Evolutionary conservation across 2,329 filamentous ascomycete species (phyloP), one percentile per base, ranked within the genome.

Genomic region (Allantophomopsis lycopodina): DNA sequence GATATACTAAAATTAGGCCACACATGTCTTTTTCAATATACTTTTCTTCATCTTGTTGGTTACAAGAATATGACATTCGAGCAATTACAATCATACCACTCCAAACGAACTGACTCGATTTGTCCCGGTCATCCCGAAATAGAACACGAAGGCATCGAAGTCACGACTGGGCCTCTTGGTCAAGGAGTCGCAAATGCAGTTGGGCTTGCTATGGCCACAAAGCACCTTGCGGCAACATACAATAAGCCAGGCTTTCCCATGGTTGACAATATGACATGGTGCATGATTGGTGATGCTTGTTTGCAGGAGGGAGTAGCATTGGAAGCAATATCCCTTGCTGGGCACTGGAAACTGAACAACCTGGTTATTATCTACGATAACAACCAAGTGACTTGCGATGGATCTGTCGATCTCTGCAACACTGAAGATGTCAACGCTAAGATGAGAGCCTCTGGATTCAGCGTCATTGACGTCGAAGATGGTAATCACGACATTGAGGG

Each of bases 161-260:
- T 70, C 3, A 69, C 67, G 1, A 70, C 66, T 0, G 66, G 67
- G 4, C 67, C 67, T 6, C 52, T 70, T 3, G 67, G 67, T 2
- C 67, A 69, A 46, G 67, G 67, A 32, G 53, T 70, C 14, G 64
- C 66, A 7, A 71, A 71, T 46, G 64, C 66, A 1, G 65, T 69
- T 14, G 67, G 67, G 14, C 46, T 70, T 14, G 67, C 67, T 2
- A 65, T 69, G 47, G 66, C 67, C 1, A 60, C 62, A 1, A 68
- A 67, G 45, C 60, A 69, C 38, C 54, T 69, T 7, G 60, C 56
- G 10, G 63, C 65, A 2, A 62, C 53, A 6, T 70, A 62, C 50
- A 71, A 69, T 45, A 56, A 52, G 17, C 63, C 62, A 0, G 57
- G 55, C 2, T 64, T 57, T 38, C 55, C 61, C 4, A 46, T 70